Evolutionary conservation across 345 rosid species (phyloP).

Genomic region (Eucalyptus pauciflora): DNA sequence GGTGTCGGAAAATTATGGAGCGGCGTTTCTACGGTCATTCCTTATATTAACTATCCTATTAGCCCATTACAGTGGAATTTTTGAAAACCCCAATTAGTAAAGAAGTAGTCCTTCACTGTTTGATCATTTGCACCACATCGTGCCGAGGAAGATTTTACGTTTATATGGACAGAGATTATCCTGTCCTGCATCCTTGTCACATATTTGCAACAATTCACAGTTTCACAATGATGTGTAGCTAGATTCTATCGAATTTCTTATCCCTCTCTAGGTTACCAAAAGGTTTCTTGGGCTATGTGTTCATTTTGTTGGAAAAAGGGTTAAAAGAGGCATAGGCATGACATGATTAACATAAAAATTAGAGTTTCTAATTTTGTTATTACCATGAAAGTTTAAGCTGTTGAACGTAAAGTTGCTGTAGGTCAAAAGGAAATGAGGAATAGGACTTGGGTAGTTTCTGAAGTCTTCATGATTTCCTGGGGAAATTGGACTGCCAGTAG

Average conservation of each 20-base stretch:
- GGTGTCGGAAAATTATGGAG: neutral
- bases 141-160: neutral
- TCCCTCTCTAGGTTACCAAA: neutral
- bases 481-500: neutral
- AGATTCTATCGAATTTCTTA: neutral
- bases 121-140: neutral
- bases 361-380: neutral
- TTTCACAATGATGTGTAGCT: neutral
- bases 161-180: neutral
- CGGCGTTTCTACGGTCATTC: neutral
- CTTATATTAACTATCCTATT: neutral
- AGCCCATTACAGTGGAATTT: neutral
- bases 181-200: neutral
- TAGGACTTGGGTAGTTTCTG: neutral
- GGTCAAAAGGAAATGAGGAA: neutral
- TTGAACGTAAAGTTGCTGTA: neutral
- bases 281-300: neutral
- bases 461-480: neutral
- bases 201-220: neutral
- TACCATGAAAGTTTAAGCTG: neutral
- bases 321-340: neutral
- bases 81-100: neutral
- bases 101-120: neutral
- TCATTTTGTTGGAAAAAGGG: neutral
- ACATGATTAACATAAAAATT: neutral